phyloP scores from a whole-genome alignment of 371 early-diverging fungal genomes.

The Apophysomyces sp. region DNA sequence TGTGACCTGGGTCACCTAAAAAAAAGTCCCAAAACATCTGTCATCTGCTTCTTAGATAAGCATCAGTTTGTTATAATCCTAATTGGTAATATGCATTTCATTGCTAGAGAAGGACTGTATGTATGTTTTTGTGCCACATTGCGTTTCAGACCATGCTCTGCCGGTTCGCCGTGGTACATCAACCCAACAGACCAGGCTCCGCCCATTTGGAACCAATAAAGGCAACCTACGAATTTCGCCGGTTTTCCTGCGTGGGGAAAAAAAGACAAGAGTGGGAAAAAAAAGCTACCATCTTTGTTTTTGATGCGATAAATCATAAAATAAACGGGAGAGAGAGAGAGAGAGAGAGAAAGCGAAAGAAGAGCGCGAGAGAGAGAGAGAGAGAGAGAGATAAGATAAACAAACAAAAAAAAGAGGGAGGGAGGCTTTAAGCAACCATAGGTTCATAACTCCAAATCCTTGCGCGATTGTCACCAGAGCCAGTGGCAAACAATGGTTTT shows the following conservation, averaged over 20 bases:
- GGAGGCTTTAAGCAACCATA: background rate
- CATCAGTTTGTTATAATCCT: background rate
- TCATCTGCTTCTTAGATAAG: background rate
- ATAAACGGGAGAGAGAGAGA: too few species aligned
- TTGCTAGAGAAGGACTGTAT: background rate
- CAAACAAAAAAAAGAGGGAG: background rate
- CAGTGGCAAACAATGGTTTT: constrained; percentile 90
- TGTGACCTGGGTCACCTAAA: background rate
- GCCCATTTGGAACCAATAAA: background rate
- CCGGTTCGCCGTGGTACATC: background rate
- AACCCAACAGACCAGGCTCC: constrained; percentile 1
- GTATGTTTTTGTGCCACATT: background rate
- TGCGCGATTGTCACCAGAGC: constrained; percentile 94
- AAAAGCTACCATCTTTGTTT: too few species aligned
- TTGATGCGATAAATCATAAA: too few species aligned
- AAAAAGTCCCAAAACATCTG: background rate
- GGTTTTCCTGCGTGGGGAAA: background rate
- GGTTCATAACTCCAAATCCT: constrained; percentile 87
- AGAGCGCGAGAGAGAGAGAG: too few species aligned
- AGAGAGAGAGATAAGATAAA: background rate
- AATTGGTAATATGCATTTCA: background rate
- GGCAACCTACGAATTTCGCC: background rate
- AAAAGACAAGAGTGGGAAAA: background rate
- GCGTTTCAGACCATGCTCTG: background rate
- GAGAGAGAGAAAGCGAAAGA: background rate